Evolutionary conservation across 2,329 filamentous ascomycete species (phyloP).

Genomic region (Cladosporium phlei): DNA sequence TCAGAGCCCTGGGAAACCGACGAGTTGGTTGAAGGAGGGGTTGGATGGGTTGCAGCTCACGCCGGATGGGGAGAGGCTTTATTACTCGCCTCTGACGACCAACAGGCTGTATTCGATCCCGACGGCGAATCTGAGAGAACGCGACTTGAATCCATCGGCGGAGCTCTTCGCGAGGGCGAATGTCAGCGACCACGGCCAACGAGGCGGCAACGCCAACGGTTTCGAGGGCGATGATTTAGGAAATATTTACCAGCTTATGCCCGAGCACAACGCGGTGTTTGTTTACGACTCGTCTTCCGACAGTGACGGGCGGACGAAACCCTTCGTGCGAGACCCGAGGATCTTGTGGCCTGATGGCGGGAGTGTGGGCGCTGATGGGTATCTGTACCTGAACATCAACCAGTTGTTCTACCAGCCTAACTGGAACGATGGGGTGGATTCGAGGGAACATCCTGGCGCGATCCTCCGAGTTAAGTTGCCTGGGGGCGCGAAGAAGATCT

Average conservation of each 20-base stretch:
- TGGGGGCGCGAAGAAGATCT: slow-evolving; percentile 38
- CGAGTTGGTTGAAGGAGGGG: slow-evolving; percentile 27
- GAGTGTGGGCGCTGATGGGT: slow-evolving; percentile 41
- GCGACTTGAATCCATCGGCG: slow-evolving; percentile 31
- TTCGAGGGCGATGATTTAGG: slow-evolving; percentile 43
- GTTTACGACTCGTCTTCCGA: slow-evolving; percentile 36
- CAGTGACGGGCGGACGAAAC: slow-evolving; percentile 31
- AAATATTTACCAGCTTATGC: slow-evolving; percentile 45
- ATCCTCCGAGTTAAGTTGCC: slow-evolving; percentile 42
- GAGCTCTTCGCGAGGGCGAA: slow-evolving; percentile 42
- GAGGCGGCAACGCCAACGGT: slow-evolving; percentile 44
- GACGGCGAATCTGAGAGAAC: slow-evolving; percentile 29
- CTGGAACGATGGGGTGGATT: slow-evolving; percentile 45
- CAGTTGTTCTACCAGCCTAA: slow-evolving; percentile 46
- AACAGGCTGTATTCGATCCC: slow-evolving; percentile 34
- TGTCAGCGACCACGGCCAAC: slow-evolving; percentile 42
- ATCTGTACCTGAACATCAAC: slow-evolving; percentile 48
- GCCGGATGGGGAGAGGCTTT: slow-evolving; percentile 36
- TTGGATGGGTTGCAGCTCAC: slow-evolving; percentile 37
- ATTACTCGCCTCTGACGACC: slow-evolving; percentile 40
- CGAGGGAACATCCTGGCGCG: slow-evolving; percentile 40
- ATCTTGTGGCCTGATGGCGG: slow-evolving; percentile 44
- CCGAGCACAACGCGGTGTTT: slow-evolving; percentile 43
- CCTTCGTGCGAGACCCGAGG: slow-evolving; percentile 40
- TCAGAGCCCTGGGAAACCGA: slow-evolving; percentile 23